Evolutionary conservation across 441 rosid genomes (phyloP), one percentile per base, ranked within the genome.

Genomic region (Bruguiera hainesii): DNA sequence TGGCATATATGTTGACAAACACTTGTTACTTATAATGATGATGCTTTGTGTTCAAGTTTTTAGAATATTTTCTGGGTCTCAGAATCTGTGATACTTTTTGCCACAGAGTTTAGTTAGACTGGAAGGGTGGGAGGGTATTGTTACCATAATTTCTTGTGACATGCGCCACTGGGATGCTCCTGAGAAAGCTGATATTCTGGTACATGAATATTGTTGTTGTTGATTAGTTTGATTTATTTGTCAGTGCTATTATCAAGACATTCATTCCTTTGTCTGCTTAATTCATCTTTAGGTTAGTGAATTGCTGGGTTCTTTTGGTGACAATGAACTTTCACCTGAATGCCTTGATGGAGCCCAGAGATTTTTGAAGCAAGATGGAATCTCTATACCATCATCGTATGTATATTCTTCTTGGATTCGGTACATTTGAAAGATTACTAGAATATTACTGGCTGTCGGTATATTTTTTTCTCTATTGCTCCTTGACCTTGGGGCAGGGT

Each of bases 301-400:
- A 69, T 78, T 96, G 80, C 83, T 96, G 48, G 99, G 99, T 63
- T 96, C 99, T 75, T 90, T 96, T 78, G 98, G 99, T 65, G 99
- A 96, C 81, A 96, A 96, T 82, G 98, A 93, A 84, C 85, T 96
- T 61, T 96, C 99, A 74, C 99, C 99, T 15, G 98, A 96, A 76
- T 93, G 99, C 76, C 96, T 96, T 66, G 99, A 96, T 80, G 99
- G 99, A 76, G 99, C 99, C 31, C 96, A 96, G 75, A 80, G 89
- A 80, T 93, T 93, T 80, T 71, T 93, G 82, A 96, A 90, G 82
- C 71, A 79, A 74, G 98, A 90, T 68, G 99, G 98, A 69, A 90
- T 96, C 71, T 96, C 99, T 57, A 93, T 96, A 80, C 98, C 99
- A 74, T 86, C 96, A 73, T 87, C 90, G 97, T 92, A 89, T 55